Base-by-base conservation (phyloP, 83 land plant genomes). In the Isoetes engelmannii region DNA sequence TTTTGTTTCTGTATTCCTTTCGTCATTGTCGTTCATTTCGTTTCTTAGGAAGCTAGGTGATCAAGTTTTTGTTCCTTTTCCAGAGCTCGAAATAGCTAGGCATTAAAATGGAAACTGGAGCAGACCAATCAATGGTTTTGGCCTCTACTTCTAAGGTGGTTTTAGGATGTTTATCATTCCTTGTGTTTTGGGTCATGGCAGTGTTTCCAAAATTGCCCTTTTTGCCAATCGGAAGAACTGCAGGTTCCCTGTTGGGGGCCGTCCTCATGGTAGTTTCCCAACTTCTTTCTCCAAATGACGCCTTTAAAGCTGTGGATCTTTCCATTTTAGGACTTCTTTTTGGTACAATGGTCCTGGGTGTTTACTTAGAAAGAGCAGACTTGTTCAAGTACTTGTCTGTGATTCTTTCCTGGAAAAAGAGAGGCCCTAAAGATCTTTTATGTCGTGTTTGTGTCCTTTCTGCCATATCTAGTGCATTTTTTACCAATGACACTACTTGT, bases 401-500 rank as follows among this genome's bases (percentile, higher is more conserved):
- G 4, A 37, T 84, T 53, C 85, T 88, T 42, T 84, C 92, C 7
- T 88, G 84, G 85, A 87, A 70, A 50, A 88, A 82, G 74, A 42
- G 12, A n/a, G 92, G 92, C 1, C 74, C 85, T 37, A 88, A 74
- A 65, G 92, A 88, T 61, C 64, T 88, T 58, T 68, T 88, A 15
- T 77, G 81, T 50, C 61, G 92, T 57, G 74, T 86, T 12, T 86
- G 87, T 45, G n/a, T 88, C n/a, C 57, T 88, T 42, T 73, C 89
- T 5, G 92, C 92, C 10, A 43, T 88, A 21, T 71, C 89, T 12
- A 88, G 92, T 53, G 87, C 87, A 4, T 46, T 88, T 4, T 86
- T 88, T 78, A 88, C 92, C 20, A 88, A 88, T 48, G 89, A 88
- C 50, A 88, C 89, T 7, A 69, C 81, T 3, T 88, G 92, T 47